phyloP scores from a whole-genome alignment of 148 eudicot genomes.

The Vaccinium macrocarpon region DNA sequence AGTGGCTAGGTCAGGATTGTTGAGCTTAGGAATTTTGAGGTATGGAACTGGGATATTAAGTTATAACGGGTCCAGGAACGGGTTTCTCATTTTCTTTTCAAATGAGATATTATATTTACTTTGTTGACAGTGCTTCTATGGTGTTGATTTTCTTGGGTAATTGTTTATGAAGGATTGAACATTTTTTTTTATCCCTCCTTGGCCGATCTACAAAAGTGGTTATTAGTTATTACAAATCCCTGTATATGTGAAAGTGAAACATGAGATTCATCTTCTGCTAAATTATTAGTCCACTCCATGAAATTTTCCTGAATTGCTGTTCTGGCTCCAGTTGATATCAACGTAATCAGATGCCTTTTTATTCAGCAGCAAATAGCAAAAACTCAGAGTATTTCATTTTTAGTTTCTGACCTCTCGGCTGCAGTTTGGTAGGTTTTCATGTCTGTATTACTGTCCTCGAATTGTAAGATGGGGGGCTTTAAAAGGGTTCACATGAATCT shows the following conservation, averaged over 20 bases:
- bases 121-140: not conserved
- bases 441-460: not conserved
- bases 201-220: not conserved
- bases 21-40: not conserved
- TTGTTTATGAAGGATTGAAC: not conserved
- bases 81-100: conserved; percentile 2
- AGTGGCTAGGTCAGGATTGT: not conserved
- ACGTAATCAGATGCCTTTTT: not conserved
- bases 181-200: not conserved
- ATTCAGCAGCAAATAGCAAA: not conserved
- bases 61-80: not conserved
- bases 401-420: not conserved
- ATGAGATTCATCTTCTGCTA: not conserved
- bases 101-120: not conserved
- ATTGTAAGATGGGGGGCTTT: not conserved
- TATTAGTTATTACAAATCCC: not conserved
- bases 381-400: not conserved
- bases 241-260: conserved; percentile 7
- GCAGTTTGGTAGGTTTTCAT: not conserved
- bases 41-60: not conserved
- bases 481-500: not conserved
- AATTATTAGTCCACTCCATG: not conserved
- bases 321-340: not conserved
- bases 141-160: not conserved
- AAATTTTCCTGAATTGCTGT: not conserved